Evolutionary conservation across 2,329 filamentous ascomycete species (phyloP), one percentile per base, ranked within the genome.

Genomic region (Trichoderma brevicompactum): DNA sequence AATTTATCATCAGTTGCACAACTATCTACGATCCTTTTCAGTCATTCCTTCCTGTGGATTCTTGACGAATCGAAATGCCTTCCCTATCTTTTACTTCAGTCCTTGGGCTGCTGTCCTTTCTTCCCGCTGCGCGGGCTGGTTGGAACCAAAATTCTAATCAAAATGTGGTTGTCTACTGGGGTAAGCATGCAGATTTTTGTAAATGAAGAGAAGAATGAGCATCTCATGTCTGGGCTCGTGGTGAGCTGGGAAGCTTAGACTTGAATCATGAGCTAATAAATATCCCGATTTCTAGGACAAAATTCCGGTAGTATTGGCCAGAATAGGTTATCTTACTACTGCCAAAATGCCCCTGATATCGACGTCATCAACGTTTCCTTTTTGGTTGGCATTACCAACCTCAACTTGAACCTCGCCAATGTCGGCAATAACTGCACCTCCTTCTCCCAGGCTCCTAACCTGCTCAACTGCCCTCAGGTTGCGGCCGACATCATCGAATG

Each of bases 81-180:
- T 66, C 65, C 52, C 10, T 36, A 34, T 49, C 66, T 54, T 53
- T 32, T 63, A 59, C 67, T 65, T 67, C 67, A 3, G 44, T 62
- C 23, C 69, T 69, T 49, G 67, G 69, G 66, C 48, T 70, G 28
- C 62, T 75, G n/a, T 68, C 69, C 60, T 41, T 69, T 15, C 67
- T 75, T 32, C 75, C 78, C 5, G 65, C 70, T 2, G 76, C 70
- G 19, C 68, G 74, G 41, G 81, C 79, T 17, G 80, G 77, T 15
- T 83, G 85, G 69, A 76, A 82, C 66, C 68, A 83, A 6, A 72
- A 71, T 15, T 79, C 81, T 1, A 70, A 72, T 1, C 79, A 74
- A 59, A 90, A 89, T 70, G 72, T 91, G 63, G 87, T 84, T 28
- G 80, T 90, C 1, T 91, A 91, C 74, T 91, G 88, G 88, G 89